These are phyloP conservation scores for Leccinum pellstonianum DNA, from an alignment of 768 basidiomycete species.

Conservation along the genomic window DNA sequence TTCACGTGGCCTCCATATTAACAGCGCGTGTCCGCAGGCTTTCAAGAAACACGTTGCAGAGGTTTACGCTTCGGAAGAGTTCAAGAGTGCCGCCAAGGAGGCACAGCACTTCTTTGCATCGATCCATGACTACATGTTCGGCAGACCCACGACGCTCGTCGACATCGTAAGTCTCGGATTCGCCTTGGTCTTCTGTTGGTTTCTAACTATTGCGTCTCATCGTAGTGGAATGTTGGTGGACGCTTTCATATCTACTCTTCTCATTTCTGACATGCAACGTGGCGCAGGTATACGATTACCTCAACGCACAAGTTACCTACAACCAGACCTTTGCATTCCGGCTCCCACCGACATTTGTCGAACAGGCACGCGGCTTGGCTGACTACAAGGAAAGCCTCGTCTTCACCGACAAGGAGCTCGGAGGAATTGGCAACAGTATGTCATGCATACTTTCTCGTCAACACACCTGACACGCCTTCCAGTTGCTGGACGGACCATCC, in stretches of 20 bases:
- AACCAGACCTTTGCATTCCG: constrained; percentile 80
- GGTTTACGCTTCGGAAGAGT: constrained; percentile 62
- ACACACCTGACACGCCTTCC: not conserved
- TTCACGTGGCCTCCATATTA: constrained; percentile 39
- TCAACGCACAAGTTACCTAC: constrained; percentile 75
- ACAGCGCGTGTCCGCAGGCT: constrained; percentile 37
- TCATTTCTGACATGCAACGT: constrained; percentile 14
- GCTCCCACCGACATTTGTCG: constrained; percentile 65
- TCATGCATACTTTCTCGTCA: not conserved
- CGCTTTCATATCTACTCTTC: not conserved
- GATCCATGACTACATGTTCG: constrained; percentile 69
- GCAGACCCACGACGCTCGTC: constrained; percentile 57
- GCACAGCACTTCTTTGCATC: constrained; percentile 63
- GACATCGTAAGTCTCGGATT: constrained; percentile 53
- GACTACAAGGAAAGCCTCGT: constrained; percentile 77
- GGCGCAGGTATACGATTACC: constrained; percentile 68
- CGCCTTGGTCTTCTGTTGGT: not conserved
- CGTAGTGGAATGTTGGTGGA: constrained; percentile 70
- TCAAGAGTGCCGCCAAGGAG: constrained; percentile 55
- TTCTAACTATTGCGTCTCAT: constrained; percentile 17
- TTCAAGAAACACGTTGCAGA: constrained; percentile 66
- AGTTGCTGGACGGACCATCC: constrained; percentile 81
- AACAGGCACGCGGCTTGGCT: constrained; percentile 69
- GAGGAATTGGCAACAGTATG: constrained; percentile 76
- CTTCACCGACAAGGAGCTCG: constrained; percentile 59